Evolutionary conservation across 345 rosid genomes (phyloP).

Genomic region (Sapria himalayana): DNA sequence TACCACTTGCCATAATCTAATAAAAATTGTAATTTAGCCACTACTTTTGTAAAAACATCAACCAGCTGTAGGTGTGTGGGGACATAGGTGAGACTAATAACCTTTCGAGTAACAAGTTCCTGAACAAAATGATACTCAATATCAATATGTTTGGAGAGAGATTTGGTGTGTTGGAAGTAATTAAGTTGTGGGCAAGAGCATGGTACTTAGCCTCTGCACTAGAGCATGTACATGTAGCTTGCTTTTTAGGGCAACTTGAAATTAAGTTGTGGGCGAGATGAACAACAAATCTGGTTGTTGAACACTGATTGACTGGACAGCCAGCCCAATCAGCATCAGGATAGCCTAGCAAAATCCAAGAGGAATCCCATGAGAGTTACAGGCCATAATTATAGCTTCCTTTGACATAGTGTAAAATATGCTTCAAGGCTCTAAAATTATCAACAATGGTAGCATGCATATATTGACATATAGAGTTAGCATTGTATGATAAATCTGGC

Average conservation of each 20-base stretch:
- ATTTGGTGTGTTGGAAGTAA: background rate
- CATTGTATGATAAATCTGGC: background rate
- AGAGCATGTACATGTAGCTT: background rate
- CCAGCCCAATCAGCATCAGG: conserved; percentile 1
- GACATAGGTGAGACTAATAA: background rate
- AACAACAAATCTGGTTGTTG: background rate
- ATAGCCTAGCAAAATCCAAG: background rate
- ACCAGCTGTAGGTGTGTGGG: background rate
- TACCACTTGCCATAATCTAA: background rate
- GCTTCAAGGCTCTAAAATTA: background rate
- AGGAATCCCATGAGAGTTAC: background rate
- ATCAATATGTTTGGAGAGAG: background rate
- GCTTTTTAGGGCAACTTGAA: background rate
- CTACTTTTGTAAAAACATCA: background rate
- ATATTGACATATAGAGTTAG: background rate
- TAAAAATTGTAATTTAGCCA: background rate
- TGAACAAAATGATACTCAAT: conserved; percentile 1
- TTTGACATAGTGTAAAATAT: background rate
- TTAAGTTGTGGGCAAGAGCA: background rate
- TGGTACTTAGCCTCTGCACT: too few relatives aligned
- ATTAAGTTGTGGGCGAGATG: background rate
- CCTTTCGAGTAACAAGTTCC: background rate
- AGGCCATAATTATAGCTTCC: background rate
- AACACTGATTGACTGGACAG: background rate
- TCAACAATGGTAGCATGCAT: background rate